phyloP scores from a whole-genome alignment of 768 basidiomycete genomes.

The Tricholoma saponaceum region DNA sequence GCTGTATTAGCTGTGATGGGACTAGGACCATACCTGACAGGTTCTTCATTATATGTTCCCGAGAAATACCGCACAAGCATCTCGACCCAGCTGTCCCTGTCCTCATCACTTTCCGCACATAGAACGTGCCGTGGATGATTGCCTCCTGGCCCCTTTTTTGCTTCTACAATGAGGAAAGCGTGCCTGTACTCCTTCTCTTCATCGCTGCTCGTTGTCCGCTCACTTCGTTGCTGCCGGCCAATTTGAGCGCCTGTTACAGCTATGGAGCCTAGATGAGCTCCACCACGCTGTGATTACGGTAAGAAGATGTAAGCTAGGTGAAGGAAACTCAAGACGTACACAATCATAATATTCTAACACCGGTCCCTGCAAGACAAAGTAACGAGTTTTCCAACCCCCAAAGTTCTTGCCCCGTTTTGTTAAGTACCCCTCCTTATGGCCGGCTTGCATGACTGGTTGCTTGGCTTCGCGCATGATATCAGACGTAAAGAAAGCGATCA shows the following conservation, averaged over 20 bases:
- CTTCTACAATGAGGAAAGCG: slow-evolving; percentile 95
- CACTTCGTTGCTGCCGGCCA: slow-evolving; percentile 81
- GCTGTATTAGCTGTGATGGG: slow-evolving; percentile 19
- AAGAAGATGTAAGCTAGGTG: slow-evolving; percentile 7
- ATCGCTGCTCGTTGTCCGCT: slow-evolving; percentile 48
- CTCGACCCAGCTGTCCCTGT: slow-evolving; percentile 93
- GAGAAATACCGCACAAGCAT: slow-evolving; percentile 86
- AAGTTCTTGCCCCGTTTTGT: slow-evolving; percentile 98
- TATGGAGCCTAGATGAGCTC: slow-evolving; percentile 88
- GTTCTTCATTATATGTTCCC: slow-evolving; percentile 75
- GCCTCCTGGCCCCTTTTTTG: slow-evolving; percentile 66
- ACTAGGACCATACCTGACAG: slow-evolving; percentile 36
- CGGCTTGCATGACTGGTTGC: slow-evolving; percentile 73
- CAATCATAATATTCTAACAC: slow-evolving; percentile 93
- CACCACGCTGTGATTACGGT: slow-evolving; percentile 61
- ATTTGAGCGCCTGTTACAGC: slow-evolving; percentile 90
- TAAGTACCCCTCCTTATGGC: slow-evolving; percentile 92
- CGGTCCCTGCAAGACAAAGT: slow-evolving; percentile 89
- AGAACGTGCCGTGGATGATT: slow-evolving; percentile 83
- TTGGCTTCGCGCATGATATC: slow-evolving; percentile 78
- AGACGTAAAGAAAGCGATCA: slow-evolving; percentile 89
- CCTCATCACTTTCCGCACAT: slow-evolving; percentile 93
- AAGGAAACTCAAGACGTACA: slow-evolving; percentile 48
- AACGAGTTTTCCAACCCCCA: slow-evolving; percentile 96
- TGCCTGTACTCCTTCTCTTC: slow-evolving; percentile 96